Conservation (phyloP, 163 green algal genomes). For the Scenedesmus sp. region DNA sequence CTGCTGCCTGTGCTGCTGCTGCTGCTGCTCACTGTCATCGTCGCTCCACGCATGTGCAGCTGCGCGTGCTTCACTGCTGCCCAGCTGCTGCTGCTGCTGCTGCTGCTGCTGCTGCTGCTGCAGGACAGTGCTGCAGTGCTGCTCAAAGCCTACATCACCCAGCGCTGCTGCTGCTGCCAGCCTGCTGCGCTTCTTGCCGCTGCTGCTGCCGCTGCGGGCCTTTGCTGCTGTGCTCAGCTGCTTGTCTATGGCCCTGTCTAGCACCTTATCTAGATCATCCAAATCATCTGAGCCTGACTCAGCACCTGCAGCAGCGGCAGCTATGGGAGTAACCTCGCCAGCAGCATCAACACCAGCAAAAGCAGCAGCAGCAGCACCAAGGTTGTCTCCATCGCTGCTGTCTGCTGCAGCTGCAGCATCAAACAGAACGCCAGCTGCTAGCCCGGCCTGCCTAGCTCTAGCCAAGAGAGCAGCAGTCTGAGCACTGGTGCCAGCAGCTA, state of each 20-base stretch:
- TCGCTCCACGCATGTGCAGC: neutral
- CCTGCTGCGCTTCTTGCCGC: neutral
- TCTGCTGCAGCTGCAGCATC: neutral
- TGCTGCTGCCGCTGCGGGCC: neutral
- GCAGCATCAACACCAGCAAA: neutral
- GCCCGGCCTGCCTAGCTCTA: neutral
- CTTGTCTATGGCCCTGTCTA: neutral
- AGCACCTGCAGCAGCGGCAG: neutral
- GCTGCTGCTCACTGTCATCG: neutral
- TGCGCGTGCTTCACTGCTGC: neutral
- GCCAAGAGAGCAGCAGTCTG: neutral
- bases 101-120: slow-evolving; percentile 4
- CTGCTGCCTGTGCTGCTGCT: slow-evolving; percentile 11
- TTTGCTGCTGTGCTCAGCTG: neutral
- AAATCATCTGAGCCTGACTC: neutral
- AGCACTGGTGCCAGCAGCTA: neutral
- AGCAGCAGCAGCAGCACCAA: neutral
- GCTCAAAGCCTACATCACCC: neutral
- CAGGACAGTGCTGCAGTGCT: neutral
- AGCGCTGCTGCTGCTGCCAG: neutral
- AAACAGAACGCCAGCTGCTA: neutral
- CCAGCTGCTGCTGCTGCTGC: neutral
- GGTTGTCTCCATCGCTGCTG: neutral
- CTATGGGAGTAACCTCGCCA: neutral
- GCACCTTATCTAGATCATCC: neutral